phyloP scores from a whole-genome alignment of 192 early-diverging fungal species.

The Hyaloraphidium curvatum region DNA sequence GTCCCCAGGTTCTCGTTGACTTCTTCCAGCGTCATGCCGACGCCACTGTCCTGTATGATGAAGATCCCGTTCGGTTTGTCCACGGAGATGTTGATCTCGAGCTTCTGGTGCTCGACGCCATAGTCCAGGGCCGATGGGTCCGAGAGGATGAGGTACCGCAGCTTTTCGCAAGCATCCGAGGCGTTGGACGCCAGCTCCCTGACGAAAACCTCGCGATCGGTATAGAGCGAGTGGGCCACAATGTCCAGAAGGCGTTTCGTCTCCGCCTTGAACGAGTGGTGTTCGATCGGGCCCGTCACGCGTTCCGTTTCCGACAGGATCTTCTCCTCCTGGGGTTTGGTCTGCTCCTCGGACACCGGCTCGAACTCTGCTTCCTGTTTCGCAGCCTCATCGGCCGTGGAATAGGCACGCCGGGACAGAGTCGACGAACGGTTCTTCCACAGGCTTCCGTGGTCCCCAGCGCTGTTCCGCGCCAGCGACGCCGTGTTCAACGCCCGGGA shows the following conservation, averaged over 20 bases:
- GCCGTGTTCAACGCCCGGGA: too few relatives aligned
- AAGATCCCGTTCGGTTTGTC: constrained; percentile 27
- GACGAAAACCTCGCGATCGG: constrained; percentile 41
- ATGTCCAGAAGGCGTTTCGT: constrained; percentile 38
- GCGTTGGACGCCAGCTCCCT: constrained; percentile 44
- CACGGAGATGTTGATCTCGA: constrained; percentile 36
- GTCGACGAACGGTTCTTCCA: too few relatives aligned
- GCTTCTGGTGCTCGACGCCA: constrained; percentile 11
- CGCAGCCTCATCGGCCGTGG: not conserved
- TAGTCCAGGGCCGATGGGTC: constrained; percentile 16
- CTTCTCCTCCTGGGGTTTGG: constrained; percentile 1
- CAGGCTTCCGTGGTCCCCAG: too few relatives aligned
- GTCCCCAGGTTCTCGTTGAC: constrained; percentile 8
- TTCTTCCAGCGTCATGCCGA: constrained; percentile 8
- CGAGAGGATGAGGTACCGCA: constrained; percentile 27
- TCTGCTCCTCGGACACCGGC: not conserved
- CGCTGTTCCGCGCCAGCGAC: too few relatives aligned
- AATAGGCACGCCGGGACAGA: too few relatives aligned
- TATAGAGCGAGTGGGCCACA: constrained; percentile 42
- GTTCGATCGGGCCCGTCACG: constrained; percentile 12
- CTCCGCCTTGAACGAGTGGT: constrained; percentile 37
- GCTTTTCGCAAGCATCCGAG: constrained; percentile 40
- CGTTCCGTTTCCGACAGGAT: not conserved
- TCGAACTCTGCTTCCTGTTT: not conserved
- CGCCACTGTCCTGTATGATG: constrained; percentile 23